Evolutionary conservation across 768 basidiomycete species (phyloP).

Genomic region (Tulasnella sp.): DNA sequence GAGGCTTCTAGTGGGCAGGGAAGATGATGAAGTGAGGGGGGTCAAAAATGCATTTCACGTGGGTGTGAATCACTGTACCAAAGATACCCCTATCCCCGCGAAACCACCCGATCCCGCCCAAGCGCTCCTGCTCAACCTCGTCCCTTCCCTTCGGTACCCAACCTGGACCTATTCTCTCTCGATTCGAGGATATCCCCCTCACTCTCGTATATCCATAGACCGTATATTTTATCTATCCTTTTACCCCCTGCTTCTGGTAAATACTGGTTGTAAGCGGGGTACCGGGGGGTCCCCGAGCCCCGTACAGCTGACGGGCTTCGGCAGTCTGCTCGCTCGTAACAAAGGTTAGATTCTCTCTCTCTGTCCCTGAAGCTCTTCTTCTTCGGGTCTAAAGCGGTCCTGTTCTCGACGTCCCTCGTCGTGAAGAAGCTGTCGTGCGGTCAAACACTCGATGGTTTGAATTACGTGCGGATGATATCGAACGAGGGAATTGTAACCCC

Average conservation of each 20-base stretch:
- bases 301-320: too few relatives aligned
- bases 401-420: conserved; percentile 10
- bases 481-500: conserved; percentile 6
- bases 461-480: conserved; percentile 8
- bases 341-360: too few relatives aligned
- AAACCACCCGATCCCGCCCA: not conserved
- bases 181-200: not conserved
- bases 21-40: not conserved
- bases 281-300: too few relatives aligned
- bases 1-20: too few relatives aligned
- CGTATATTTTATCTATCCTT: not conserved
- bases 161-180: too few relatives aligned
- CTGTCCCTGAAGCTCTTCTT: too few relatives aligned
- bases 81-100: not conserved
- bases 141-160: too few relatives aligned
- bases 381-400: conserved; percentile 7
- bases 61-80: not conserved
- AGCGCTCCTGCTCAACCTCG: too few relatives aligned
- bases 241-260: too few relatives aligned
- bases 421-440: conserved; percentile 14
- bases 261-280: too few relatives aligned
- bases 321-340: too few relatives aligned
- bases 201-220: not conserved
- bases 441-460: not conserved
- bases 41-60: not conserved